Conservation (phyloP, 805 yeast species). For the Pichia ethanolica region DNA sequence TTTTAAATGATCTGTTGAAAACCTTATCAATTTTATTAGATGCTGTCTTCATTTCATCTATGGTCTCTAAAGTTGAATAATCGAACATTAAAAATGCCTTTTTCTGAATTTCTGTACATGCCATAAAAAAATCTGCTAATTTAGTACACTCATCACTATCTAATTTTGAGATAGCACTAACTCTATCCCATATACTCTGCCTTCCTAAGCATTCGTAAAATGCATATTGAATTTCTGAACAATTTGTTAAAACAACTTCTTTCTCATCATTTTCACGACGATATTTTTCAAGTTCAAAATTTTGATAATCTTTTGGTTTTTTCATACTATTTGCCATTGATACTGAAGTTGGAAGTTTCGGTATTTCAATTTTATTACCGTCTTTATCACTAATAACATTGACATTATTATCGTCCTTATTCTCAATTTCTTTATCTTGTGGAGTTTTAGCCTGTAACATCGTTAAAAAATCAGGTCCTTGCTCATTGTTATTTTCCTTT, state of each 20-base stretch:
- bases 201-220: conserved; percentile 23
- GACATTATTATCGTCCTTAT: not conserved
- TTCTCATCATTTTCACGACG: conserved; percentile 21
- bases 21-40: conserved; percentile 22
- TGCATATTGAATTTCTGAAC: conserved; percentile 27
- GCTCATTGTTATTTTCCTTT: not conserved
- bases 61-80: conserved; percentile 21
- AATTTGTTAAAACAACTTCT: conserved; percentile 27
- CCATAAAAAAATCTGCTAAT: conserved; percentile 24
- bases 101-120: conserved; percentile 26
- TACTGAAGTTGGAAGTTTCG: conserved; percentile 3
- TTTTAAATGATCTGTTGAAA: conserved; percentile 23
- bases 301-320: conserved; percentile 6
- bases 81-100: conserved; percentile 27
- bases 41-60: conserved; percentile 25
- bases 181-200: conserved; percentile 14
- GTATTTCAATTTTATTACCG: not conserved
- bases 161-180: conserved; percentile 12
- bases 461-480: not conserved
- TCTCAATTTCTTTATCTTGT: no score
- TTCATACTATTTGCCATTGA: conserved; percentile 5
- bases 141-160: conserved; percentile 20
- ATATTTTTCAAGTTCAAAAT: conserved; percentile 21
- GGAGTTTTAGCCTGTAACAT: conserved; percentile 1
- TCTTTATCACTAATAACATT: not conserved